Conservation (phyloP, 257 asterid genomes). For the Nyctanthes arbortristis region DNA sequence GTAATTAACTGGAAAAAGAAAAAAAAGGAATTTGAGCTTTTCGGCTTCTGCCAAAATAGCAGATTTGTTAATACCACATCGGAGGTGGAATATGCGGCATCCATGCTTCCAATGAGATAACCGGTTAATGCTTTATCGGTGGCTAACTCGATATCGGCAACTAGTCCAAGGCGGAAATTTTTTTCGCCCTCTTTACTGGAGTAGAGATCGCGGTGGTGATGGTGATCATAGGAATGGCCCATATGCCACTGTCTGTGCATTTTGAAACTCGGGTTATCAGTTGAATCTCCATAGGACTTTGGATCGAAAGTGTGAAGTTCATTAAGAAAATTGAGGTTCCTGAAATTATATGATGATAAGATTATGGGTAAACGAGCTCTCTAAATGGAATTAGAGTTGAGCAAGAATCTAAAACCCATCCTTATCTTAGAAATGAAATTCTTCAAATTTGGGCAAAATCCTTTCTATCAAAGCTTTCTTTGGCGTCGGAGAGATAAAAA, state of each 20-base stretch:
- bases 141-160: constrained; percentile 86
- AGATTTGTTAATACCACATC: constrained; percentile 68
- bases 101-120: constrained; percentile 90
- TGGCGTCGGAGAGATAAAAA: too few relatives aligned
- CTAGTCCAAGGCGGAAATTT: constrained; percentile 87
- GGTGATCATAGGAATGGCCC: constrained; percentile 64
- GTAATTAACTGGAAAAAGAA: neutral
- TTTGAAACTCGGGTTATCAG: constrained; percentile 51
- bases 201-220: constrained; percentile 35
- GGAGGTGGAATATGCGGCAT: constrained; percentile 91
- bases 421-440: neutral
- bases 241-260: constrained; percentile 73
- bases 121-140: constrained; percentile 86
- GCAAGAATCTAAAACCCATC: constrained; percentile 60
- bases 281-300: constrained; percentile 20
- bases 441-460: neutral
- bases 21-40: neutral
- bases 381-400: constrained; percentile 37
- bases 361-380: constrained; percentile 33
- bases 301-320: constrained; percentile 27
- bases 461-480: too few relatives aligned
- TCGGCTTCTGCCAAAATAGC: neutral
- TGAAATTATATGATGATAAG: constrained; percentile 21
- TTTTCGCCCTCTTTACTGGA: constrained; percentile 77
- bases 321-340: constrained; percentile 9